Percentiles rank a stretch among this genome's conserved stretches.
phyloP scores from a whole-genome alignment of 441 rosid species.

The Arabidopsis lyrata region DNA sequence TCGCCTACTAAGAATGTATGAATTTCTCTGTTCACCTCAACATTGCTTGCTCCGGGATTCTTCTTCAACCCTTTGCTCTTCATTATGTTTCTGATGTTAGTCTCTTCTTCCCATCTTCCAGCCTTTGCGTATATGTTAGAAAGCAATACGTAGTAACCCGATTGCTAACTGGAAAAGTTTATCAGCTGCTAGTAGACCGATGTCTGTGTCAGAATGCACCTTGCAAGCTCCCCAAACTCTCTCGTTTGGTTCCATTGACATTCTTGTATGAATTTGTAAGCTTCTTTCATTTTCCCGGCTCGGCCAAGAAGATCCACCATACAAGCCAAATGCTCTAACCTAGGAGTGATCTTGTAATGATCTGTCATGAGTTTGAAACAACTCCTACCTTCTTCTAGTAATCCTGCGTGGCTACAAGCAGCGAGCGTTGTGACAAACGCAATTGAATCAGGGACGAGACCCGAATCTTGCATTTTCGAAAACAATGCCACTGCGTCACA shows the following conservation, averaged over 20 bases:
- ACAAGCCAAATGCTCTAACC: conserved; percentile 65
- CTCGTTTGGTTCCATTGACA: conserved; percentile 63
- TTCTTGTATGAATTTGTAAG: conserved; percentile 55
- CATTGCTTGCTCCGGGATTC: conserved; percentile 58
- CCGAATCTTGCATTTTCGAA: conserved; percentile 54
- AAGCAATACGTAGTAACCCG: conserved; percentile 62
- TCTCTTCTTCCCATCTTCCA: conserved; percentile 62
- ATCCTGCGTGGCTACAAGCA: conserved; percentile 67
- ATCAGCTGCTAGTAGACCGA: conserved; percentile 67
- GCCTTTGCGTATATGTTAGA: conserved; percentile 71
- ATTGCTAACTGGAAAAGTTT: conserved; percentile 56
- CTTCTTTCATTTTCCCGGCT: conserved; percentile 63
- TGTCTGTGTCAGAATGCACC: conserved; percentile 52
- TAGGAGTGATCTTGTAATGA: conserved; percentile 53
- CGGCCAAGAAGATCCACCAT: conserved; percentile 70
- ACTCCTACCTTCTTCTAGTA: conserved; percentile 57
- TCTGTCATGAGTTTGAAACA: conserved; percentile 56
- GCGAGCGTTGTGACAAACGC: conserved; percentile 66
- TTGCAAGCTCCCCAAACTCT: conserved; percentile 69
- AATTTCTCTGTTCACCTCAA: conserved; percentile 53
- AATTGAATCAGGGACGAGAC: conserved; percentile 61
- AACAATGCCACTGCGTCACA: conserved; percentile 57
- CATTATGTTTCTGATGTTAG: conserved; percentile 56
- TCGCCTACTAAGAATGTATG: conserved; percentile 63
- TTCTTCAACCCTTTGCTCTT: conserved; percentile 62